Evolutionary conservation across 768 basidiomycete species (phyloP).

Genomic region (Asterophora lycoperdoides): DNA sequence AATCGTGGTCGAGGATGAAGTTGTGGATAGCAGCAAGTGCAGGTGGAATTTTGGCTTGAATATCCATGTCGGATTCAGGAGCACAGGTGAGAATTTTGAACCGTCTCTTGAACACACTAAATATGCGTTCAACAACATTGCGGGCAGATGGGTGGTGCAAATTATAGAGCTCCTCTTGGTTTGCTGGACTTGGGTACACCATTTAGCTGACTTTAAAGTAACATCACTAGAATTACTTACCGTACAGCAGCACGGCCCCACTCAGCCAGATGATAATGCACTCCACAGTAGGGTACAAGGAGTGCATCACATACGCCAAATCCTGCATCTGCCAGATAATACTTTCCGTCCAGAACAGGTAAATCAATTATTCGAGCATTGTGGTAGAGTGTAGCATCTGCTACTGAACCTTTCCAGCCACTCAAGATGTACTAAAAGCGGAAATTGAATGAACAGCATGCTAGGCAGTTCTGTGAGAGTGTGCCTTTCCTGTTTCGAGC

Average conservation of each 20-base stretch:
- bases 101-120: conserved; percentile 23
- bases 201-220: too few relatives aligned
- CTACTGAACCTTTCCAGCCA: neutral
- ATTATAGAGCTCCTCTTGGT: conserved; percentile 23
- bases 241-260: neutral
- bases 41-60: conserved; percentile 23
- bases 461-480: conserved; percentile 27
- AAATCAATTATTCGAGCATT: conserved; percentile 25
- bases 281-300: conserved; percentile 32
- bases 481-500: conserved; percentile 14
- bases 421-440: conserved; percentile 13
- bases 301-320: conserved; percentile 19
- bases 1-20: conserved; percentile 26
- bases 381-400: conserved; percentile 1
- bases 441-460: conserved; percentile 24
- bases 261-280: conserved; percentile 31
- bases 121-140: conserved; percentile 25
- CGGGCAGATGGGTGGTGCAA: conserved; percentile 21
- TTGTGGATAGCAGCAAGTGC: conserved; percentile 26
- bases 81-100: conserved; percentile 17
- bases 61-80: conserved; percentile 17
- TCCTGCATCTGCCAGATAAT: conserved; percentile 34
- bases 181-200: conserved; percentile 15
- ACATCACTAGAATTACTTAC: neutral
- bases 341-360: conserved; percentile 24